Conservation (phyloP, 768 basidiomycete genomes). For the Peribolospora baueri region DNA sequence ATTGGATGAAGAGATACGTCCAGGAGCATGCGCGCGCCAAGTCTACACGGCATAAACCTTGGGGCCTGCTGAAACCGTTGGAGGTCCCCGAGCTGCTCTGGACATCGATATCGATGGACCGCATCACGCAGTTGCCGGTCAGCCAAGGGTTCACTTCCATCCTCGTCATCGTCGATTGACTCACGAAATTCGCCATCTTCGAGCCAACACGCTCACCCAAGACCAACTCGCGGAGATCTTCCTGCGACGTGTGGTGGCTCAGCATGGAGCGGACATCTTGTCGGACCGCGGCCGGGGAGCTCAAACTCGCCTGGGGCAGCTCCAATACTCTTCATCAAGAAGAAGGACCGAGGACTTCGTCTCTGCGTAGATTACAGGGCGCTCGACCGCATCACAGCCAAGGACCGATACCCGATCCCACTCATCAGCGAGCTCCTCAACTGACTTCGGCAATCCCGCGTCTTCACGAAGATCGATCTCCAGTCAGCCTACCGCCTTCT, state of each 20-base stretch:
- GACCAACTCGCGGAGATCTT: conserved; percentile 20
- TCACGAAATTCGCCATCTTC: conserved; percentile 26
- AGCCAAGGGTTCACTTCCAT: conserved; percentile 20
- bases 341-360: conserved; percentile 4
- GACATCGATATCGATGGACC: conserved; percentile 22
- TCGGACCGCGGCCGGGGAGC: too few species aligned
- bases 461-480: conserved; percentile 22
- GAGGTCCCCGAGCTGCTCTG: conserved; percentile 17
- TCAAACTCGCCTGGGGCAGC: too few species aligned
- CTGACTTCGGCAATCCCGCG: conserved; percentile 13
- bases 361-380: conserved; percentile 10
- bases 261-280: too few species aligned
- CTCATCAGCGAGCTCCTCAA: conserved; percentile 7
- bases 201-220: conserved; percentile 19
- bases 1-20: too few species aligned
- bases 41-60: conserved; percentile 19
- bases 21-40: too few species aligned
- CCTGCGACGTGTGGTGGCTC: too few species aligned
- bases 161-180: conserved; percentile 22
- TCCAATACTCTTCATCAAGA: conserved; percentile 9
- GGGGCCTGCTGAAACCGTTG: conserved; percentile 18
- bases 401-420: conserved; percentile 10
- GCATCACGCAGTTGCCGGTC: conserved; percentile 23
- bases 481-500: conserved; percentile 25
- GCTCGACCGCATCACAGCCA: conserved; percentile 7